phyloP scores from a whole-genome alignment of 2,329 filamentous ascomycete species.

The Sphaerulina populicola region DNA sequence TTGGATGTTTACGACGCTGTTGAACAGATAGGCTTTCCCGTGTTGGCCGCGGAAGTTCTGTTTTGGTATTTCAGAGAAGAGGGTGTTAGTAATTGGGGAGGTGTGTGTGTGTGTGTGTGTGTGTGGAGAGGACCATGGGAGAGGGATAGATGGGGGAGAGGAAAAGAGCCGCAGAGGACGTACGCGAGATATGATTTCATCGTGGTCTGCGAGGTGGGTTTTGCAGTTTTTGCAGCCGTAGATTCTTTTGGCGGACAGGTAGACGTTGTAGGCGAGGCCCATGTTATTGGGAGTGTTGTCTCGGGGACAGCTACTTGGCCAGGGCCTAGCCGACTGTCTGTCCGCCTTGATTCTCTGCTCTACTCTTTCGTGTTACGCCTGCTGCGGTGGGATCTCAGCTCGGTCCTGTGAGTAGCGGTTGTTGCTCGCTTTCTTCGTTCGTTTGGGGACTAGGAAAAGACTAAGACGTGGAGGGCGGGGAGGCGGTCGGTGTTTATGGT shows the following conservation, averaged over 20 bases:
- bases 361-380: no score
- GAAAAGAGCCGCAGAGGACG: slow-evolving; percentile 27
- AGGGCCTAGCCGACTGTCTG: no score
- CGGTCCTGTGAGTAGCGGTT: no score
- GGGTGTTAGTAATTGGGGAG: not conserved
- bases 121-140: slow-evolving; percentile 1
- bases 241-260: slow-evolving; percentile 69
- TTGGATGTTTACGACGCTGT: slow-evolving; percentile 83
- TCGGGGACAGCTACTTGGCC: no score
- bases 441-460: no score
- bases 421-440: no score
- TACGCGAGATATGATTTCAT: slow-evolving; percentile 92
- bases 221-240: slow-evolving; percentile 85
- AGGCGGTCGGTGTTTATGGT: no score
- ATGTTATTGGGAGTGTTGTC: slow-evolving; percentile 13
- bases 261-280: slow-evolving; percentile 41
- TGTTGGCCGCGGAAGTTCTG: slow-evolving; percentile 98
- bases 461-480: no score
- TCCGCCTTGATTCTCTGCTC: no score
- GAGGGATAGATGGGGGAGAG: no score
- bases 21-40: slow-evolving; percentile 95
- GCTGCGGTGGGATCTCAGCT: no score
- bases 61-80: not conserved
- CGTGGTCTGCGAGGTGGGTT: slow-evolving; percentile 86
- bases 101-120: not conserved